phyloP scores from a whole-genome alignment of 2,329 filamentous ascomycete species.

The Nemania abortiva region DNA sequence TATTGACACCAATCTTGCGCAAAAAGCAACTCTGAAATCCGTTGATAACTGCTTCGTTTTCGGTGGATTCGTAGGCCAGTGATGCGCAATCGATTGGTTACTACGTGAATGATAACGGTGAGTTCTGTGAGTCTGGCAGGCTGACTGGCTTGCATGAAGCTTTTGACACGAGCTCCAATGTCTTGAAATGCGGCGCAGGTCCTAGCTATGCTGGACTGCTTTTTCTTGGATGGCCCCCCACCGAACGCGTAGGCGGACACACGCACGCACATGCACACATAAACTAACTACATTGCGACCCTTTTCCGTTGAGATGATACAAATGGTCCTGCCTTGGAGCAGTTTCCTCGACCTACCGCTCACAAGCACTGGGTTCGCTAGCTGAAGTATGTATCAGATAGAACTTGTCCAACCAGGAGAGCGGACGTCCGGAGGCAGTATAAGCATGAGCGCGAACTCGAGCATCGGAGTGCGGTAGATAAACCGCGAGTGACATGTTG shows the following conservation, averaged over 20 bases:
- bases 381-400: slow-evolving; percentile 32
- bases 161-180: slow-evolving; percentile 25
- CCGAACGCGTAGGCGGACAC: slow-evolving; percentile 32
- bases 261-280: neutral
- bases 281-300: slow-evolving; percentile 6
- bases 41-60: slow-evolving; percentile 5
- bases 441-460: neutral
- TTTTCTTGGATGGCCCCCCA: slow-evolving; percentile 22
- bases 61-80: slow-evolving; percentile 5
- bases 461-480: neutral
- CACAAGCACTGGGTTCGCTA: neutral
- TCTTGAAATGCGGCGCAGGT: slow-evolving; percentile 22
- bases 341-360: neutral
- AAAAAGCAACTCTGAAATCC: slow-evolving; percentile 29
- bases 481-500: slow-evolving; percentile 4
- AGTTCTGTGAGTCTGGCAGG: slow-evolving; percentile 20
- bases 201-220: slow-evolving; percentile 19
- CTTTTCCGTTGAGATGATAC: slow-evolving; percentile 1
- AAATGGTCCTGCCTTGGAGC: neutral
- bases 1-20: slow-evolving; percentile 13
- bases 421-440: slow-evolving; percentile 34
- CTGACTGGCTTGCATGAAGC: slow-evolving; percentile 28
- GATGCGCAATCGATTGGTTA: neutral
- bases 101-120: neutral
- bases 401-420: slow-evolving; percentile 16